These are phyloP conservation scores for Trichoderma brevicompactum DNA, from an alignment of 2,329 filamentous ascomycete species.

Conservation along the genomic window DNA sequence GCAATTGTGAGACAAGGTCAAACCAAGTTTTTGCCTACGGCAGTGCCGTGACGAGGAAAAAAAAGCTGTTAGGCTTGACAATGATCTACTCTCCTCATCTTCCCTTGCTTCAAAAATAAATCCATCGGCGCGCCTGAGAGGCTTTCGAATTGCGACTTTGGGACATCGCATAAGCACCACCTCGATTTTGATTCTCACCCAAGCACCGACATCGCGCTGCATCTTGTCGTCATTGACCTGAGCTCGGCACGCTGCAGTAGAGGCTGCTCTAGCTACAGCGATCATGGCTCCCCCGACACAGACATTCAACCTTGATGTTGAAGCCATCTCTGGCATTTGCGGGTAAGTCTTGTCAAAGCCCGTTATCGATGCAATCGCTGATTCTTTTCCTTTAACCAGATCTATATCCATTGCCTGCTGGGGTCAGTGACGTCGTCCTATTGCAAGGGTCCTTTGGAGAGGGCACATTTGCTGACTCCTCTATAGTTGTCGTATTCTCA, in stretches of 20 bases:
- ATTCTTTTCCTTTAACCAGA: constrained; percentile 48
- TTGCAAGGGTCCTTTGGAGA: neutral
- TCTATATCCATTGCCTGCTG: constrained; percentile 97
- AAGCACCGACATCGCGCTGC: constrained; percentile 7
- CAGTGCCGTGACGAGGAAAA: constrained; percentile 4
- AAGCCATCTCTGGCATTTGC: constrained; percentile 90
- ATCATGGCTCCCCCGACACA: constrained; percentile 59
- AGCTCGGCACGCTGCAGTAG: constrained; percentile 5
- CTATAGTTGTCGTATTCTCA: constrained; percentile 84
- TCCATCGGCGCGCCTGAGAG: neutral
- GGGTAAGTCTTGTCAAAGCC: constrained; percentile 58
- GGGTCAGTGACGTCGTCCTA: constrained; percentile 47
- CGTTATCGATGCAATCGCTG: neutral
- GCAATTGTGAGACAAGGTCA: constrained; percentile 18
- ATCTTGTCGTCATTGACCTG: constrained; percentile 13
- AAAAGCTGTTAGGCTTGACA: constrained; percentile 3
- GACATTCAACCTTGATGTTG: constrained; percentile 76
- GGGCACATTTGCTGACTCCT: constrained; percentile 7
- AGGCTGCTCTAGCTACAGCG: neutral
- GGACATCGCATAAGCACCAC: neutral
- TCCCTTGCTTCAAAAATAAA: constrained; percentile 4
- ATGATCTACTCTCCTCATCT: constrained; percentile 1
- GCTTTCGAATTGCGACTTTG: neutral
- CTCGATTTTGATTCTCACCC: neutral
- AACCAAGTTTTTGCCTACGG: constrained; percentile 4